A percentile compares a stretch with the other conserved stretches of the same genome.
Evolutionary conservation across 805 yeast genomes (phyloP).

Genomic region (Naumovozyma dairenensis): DNA sequence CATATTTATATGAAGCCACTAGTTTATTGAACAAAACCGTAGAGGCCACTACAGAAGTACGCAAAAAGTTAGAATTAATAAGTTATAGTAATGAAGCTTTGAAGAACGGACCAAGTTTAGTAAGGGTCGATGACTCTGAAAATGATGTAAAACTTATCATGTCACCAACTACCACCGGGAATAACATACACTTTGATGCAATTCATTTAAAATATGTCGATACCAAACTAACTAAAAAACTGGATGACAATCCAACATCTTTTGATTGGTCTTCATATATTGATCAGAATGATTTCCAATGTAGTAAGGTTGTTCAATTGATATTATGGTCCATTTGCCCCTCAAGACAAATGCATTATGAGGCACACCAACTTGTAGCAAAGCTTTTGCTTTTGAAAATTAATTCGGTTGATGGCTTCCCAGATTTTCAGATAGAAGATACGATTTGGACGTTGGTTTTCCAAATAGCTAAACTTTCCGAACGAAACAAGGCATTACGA

Average conservation of each 20-base stretch:
- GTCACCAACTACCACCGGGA: constrained; percentile 8
- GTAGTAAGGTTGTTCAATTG: constrained; percentile 22
- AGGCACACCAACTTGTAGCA: constrained; percentile 24
- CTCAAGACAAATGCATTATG: constrained; percentile 22
- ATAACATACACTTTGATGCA: constrained; percentile 32
- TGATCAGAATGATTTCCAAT: constrained; percentile 18
- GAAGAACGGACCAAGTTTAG: constrained; percentile 33
- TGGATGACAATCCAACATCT: constrained; percentile 22
- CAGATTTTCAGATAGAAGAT: constrained; percentile 30
- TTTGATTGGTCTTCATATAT: constrained; percentile 27
- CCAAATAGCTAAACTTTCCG: constrained; percentile 28
- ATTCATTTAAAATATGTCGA: constrained; percentile 17
- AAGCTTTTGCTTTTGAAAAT: constrained; percentile 22
- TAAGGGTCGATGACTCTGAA: constrained; percentile 16
- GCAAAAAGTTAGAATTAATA: constrained; percentile 47
- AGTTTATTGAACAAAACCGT: constrained; percentile 17
- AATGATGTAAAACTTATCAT: constrained; percentile 18
- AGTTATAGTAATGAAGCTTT: constrained; percentile 64
- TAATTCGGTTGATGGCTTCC: constrained; percentile 19
- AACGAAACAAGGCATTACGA: constrained; percentile 15
- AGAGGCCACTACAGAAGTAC: constrained; percentile 18
- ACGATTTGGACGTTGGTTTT: constrained; percentile 30
- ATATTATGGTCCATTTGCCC: constrained; percentile 28
- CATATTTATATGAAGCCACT: constrained; percentile 34
- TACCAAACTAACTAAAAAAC: constrained; percentile 13